Conservation (phyloP, 2,329 filamentous ascomycete genomes). For the Penicillium rolfsii region DNA sequence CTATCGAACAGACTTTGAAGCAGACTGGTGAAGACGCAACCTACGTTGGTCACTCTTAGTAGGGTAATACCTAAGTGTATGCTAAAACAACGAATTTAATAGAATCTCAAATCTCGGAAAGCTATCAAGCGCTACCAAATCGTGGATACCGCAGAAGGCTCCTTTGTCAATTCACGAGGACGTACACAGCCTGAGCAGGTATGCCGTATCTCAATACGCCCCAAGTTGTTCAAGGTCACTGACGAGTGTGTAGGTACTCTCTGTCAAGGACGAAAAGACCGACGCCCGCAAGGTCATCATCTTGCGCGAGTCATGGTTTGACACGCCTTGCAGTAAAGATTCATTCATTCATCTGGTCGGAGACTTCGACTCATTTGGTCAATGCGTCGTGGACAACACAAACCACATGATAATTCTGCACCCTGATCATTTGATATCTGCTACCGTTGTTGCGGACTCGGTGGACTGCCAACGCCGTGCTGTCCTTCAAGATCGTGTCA, state of each 20-base stretch:
- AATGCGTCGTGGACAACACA: slow-evolving; percentile 80
- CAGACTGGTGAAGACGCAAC: slow-evolving; percentile 70
- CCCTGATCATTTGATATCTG: slow-evolving; percentile 91
- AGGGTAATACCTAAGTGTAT: slow-evolving; percentile 41
- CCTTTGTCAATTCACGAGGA: slow-evolving; percentile 68
- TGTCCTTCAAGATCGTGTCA: slow-evolving; percentile 92
- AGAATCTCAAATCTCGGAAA: slow-evolving; percentile 64
- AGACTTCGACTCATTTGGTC: slow-evolving; percentile 68
- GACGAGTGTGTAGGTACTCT: slow-evolving; percentile 63
- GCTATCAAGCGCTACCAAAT: slow-evolving; percentile 87
- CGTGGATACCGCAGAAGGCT: slow-evolving; percentile 69
- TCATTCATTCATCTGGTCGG: slow-evolving; percentile 88
- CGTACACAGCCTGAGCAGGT: slow-evolving; percentile 72
- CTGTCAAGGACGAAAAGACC: slow-evolving; percentile 78
- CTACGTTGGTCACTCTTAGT: slow-evolving; percentile 60
- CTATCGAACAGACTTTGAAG: slow-evolving; percentile 64
- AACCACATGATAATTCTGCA: slow-evolving; percentile 89
- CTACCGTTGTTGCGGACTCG: slow-evolving; percentile 94
- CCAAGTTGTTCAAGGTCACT: slow-evolving; percentile 18
- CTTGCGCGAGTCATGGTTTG: slow-evolving; percentile 83
- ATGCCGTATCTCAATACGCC: slow-evolving; percentile 28
- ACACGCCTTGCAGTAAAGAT: slow-evolving; percentile 73
- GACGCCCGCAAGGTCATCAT: slow-evolving; percentile 69
- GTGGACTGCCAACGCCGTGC: slow-evolving; percentile 89
- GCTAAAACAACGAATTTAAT: slow-evolving; percentile 67